Percentiles rank a stretch among this genome's conserved stretches.
phyloP scores from a whole-genome alignment of 495 filamentous ascomycete species.

The Physcia stellaris region DNA sequence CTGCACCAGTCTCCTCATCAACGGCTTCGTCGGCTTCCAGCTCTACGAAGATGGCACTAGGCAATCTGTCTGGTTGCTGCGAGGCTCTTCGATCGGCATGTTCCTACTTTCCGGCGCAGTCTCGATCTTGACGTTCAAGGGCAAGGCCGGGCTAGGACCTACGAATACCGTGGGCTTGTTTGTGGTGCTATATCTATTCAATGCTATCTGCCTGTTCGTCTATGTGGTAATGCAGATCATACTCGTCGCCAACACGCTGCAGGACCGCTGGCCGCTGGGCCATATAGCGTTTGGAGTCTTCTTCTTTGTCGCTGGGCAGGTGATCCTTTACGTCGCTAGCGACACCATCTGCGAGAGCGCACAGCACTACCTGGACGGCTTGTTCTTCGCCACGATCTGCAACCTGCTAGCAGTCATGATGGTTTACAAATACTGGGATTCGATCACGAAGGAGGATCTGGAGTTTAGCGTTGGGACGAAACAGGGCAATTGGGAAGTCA shows the following conservation, averaged over 20 bases:
- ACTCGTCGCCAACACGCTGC: constrained; percentile 76
- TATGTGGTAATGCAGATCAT: constrained; percentile 84
- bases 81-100: constrained; percentile 60
- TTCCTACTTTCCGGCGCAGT: constrained; percentile 81
- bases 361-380: constrained; percentile 86
- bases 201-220: constrained; percentile 69
- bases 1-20: constrained; percentile 82
- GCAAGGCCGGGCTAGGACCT: constrained; percentile 74
- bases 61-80: constrained; percentile 85
- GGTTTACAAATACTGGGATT: constrained; percentile 99
- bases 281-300: constrained; percentile 87
- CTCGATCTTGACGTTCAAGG: constrained; percentile 83
- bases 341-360: constrained; percentile 69
- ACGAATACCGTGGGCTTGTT: constrained; percentile 81
- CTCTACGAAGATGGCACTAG: constrained; percentile 97
- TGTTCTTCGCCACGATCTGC: constrained; percentile 90
- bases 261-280: constrained; percentile 90
- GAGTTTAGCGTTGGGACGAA: constrained; percentile 95
- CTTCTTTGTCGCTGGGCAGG: constrained; percentile 87
- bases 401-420: constrained; percentile 98
- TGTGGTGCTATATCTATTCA: constrained; percentile 82
- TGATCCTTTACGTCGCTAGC: constrained; percentile 83
- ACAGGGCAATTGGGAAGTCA: constrained; percentile 96
- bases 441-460: constrained; percentile 94
- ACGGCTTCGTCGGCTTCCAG: constrained; percentile 97